Conservation (phyloP, 1,284 basidiomycete species). For the Nidula niveotomentosa region DNA sequence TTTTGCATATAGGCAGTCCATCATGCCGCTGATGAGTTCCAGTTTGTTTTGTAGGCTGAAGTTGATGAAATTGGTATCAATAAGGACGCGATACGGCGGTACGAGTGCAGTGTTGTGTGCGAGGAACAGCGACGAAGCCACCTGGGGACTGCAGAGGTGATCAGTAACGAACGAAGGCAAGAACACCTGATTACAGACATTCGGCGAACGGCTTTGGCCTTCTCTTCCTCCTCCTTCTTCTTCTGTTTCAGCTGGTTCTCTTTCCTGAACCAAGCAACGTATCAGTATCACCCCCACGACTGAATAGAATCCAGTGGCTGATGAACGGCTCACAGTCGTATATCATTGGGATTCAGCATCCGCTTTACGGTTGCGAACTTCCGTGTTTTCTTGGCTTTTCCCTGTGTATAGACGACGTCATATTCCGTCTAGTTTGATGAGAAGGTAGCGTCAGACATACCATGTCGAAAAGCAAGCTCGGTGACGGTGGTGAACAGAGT, state of each 20-base stretch:
- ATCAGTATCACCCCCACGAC: constrained; percentile 8
- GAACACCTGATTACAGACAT: constrained; percentile 47
- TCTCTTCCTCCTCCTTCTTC: constrained; percentile 74
- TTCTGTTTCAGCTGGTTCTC: constrained; percentile 81
- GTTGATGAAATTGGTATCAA: constrained; percentile 99
- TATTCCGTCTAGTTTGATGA: no score
- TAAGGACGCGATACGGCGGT: constrained; percentile 95
- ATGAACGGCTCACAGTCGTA: constrained; percentile 72
- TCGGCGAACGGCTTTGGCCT: constrained; percentile 69
- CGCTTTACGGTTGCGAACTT: constrained; percentile 97
- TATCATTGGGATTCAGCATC: constrained; percentile 93
- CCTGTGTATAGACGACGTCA: no score
- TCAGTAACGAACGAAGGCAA: background rate
- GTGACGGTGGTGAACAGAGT: no score
- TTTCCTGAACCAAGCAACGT: constrained; percentile 46
- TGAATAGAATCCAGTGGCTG: background rate
- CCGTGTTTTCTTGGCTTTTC: constrained; percentile 88
- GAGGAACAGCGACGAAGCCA: constrained; percentile 92
- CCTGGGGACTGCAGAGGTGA: constrained; percentile 59
- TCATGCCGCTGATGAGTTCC: constrained; percentile 96
- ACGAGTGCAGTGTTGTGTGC: constrained; percentile 96
- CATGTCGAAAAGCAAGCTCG: no score
- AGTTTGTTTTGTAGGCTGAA: constrained; percentile 98
- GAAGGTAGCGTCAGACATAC: no score
- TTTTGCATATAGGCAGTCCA: constrained; percentile 99